Evolutionary conservation across 257 asterid genomes (phyloP).

Genomic region (Solanum boliviense): DNA sequence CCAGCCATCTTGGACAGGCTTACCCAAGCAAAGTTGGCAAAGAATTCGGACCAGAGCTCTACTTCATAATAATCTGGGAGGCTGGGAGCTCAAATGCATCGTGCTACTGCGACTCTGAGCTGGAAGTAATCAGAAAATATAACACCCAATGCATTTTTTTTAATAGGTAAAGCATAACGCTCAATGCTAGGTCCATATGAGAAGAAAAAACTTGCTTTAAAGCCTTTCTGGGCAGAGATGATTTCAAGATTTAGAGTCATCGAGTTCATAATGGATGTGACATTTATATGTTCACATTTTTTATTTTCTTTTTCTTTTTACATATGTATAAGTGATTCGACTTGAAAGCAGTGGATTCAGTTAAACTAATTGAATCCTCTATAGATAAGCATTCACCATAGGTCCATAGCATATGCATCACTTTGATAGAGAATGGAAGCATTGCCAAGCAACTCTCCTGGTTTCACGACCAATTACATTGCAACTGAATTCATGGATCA

Average conservation of each 20-base stretch:
- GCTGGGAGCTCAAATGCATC: background rate
- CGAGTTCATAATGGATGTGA: background rate
- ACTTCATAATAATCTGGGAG: background rate
- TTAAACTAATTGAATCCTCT: background rate
- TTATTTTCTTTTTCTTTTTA: background rate
- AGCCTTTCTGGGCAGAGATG: background rate
- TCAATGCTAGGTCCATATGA: background rate
- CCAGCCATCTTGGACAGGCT: constrained; percentile 77
- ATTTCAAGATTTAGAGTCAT: background rate
- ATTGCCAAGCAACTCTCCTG: background rate
- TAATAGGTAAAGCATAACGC: background rate
- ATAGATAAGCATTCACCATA: background rate
- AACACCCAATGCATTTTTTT: background rate
- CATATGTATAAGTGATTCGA: background rate
- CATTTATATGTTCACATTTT: background rate
- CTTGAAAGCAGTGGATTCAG: background rate
- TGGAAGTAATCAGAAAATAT: background rate
- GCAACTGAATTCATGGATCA: background rate
- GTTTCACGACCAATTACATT: background rate
- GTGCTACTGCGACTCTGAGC: background rate
- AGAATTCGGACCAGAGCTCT: constrained; percentile 24
- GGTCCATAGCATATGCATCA: background rate
- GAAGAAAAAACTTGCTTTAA: background rate
- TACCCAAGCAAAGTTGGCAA: constrained; percentile 70
- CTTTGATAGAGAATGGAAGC: background rate